Conservation (phyloP, 2,329 filamentous ascomycete genomes). For the Talaromyces amestolkiae region DNA sequence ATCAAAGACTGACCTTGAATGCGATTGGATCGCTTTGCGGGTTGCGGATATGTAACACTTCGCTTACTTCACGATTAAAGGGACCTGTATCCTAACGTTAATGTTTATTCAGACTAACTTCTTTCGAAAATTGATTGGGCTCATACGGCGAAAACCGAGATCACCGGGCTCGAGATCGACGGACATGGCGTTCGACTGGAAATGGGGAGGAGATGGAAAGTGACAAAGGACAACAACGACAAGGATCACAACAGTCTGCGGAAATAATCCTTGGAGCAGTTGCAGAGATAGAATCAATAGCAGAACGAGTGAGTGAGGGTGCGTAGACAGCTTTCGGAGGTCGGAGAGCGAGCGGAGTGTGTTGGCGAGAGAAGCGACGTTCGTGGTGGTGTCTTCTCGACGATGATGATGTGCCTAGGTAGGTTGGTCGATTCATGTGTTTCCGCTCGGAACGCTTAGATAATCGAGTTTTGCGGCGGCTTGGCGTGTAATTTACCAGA, state of each 20-base stretch:
- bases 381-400: constrained; percentile 1
- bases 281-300: background rate
- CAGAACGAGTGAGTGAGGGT: background rate
- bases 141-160: constrained; percentile 83
- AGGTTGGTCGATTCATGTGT: constrained; percentile 6
- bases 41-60: constrained; percentile 60
- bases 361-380: constrained; percentile 6
- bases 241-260: constrained; percentile 10
- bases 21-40: constrained; percentile 58
- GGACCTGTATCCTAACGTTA: constrained; percentile 48
- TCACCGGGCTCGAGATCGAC: constrained; percentile 89
- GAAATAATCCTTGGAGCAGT: background rate
- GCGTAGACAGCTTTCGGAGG: background rate
- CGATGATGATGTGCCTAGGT: constrained; percentile 11
- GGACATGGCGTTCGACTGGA: constrained; percentile 64
- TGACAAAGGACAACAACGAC: constrained; percentile 23
- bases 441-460: constrained; percentile 13
- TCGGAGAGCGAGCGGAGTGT: background rate
- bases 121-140: constrained; percentile 16
- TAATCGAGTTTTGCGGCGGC: constrained; percentile 13
- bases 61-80: constrained; percentile 63
- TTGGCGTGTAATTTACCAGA: constrained; percentile 11
- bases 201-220: constrained; percentile 22
- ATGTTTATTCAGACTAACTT: constrained; percentile 12
- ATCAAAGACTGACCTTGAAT: constrained; percentile 56